Base-by-base conservation (phyloP, 352 stramenopile species). In the Phytophthora capsici region DNA sequence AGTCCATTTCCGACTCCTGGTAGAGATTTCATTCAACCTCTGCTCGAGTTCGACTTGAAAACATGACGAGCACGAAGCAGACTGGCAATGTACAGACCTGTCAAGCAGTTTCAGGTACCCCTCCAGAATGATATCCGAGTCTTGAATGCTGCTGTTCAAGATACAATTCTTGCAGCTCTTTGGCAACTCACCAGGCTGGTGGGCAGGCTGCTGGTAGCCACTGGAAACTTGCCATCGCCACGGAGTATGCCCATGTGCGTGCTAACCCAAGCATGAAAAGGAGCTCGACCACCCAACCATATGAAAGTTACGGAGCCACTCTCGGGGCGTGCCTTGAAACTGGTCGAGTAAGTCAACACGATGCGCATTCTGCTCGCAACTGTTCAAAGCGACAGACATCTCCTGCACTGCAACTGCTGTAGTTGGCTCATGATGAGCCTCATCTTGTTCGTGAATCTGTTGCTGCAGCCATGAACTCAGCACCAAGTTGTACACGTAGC, bases 251-350 rank as follows among this genome's bases (percentile, higher is more conserved):
- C 19, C 14, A 9, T 13, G 34, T 56, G 30, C 48, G 30, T 48
- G 30, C 45, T 17, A 13, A 8, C 55, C 2, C 3, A 22, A 47
- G 37, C 54, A 51, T 59, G 47, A 65, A 66, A 60, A 66, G 40
- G 57, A 66, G 55, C 38, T 41, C 36, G 26, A 47, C 50, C 58
- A 66, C 57, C 56, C 56, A 61, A 47, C 40, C 49, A 66, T 61
- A 53, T 66, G 58, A 66, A 54, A 38, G 17, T 4, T 20, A 6
- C 38, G 22, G 19, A n/a, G 30, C 40, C 37, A 66, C 58, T 55
- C 40, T 66, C 17, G n/a, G n/a, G 23, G 30, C 22, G 17, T 23
- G 22, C 23, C 8, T 45, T 43, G 51, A 60, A 61, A 37, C 51
- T 67, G 58, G 41, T 14, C 9, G 19, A 34, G 17, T 19, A 30